Base-by-base conservation (phyloP, 1,284 basidiomycete species). In the Vanrija pseudolonga region DNA sequence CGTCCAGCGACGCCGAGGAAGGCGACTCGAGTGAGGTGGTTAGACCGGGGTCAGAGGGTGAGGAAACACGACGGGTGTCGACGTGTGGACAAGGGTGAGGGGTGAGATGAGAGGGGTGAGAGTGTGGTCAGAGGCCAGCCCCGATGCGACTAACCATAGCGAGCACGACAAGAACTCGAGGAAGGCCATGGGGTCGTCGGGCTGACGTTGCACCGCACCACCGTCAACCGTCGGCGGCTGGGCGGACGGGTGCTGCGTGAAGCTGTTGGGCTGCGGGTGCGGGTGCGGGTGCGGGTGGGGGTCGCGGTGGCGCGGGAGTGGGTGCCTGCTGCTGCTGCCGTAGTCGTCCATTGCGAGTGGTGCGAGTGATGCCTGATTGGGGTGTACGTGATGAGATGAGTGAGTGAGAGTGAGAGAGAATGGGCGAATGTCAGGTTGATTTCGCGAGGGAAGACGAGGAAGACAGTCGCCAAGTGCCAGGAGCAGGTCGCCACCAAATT, bases 141-240 rank as follows among this genome's bases (percentile, higher is more conserved):
- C n/a, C n/a, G n/a, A n/a, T n/a, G n/a, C n/a, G n/a, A 45, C 66
- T 53, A 37, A 68, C 69, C 69, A 72, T 14, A 69, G 45, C 3
- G 51, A 59, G 51, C 69, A 72, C 12, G 59, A 53, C 3, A 65
- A 55, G 39, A 63, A 67, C 19, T 69, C 63, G 26, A 67, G 60
- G 46, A 72, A 72, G 23, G 51, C 50, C 32, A 32, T 32, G 32
- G 56, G 39, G 15, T 53, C 50, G 39, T 55, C 26, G 2, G 32
- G 26, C 12, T 23, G 32, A n/a, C 32, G 36, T 5, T 28, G 50
- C 20, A 32, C 43, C 9, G 50, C 32, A 15, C 24, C n/a, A 7
- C 17, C 39, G 19, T 32, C 28, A 18, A 24, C 26, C 14, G 18
- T 26, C 32, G 37, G 32, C 15, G 28, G 20, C 11, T 40, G 12